These are phyloP conservation scores for Populus tremula DNA, from an alignment of 345 rosid species.

Conservation along the genomic window DNA sequence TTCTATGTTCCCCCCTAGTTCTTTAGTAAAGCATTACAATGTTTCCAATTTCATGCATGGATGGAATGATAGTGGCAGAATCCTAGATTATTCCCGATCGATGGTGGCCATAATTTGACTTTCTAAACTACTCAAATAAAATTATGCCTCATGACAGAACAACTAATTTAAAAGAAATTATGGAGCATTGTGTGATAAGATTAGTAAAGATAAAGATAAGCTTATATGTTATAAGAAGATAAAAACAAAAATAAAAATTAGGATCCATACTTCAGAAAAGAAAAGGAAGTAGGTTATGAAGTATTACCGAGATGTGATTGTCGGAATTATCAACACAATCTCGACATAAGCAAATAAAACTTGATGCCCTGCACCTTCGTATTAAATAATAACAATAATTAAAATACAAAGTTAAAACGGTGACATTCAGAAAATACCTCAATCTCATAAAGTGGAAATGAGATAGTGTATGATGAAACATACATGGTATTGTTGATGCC, in stretches of 20 bases:
- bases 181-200: not conserved
- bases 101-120: not conserved
- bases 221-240: not conserved
- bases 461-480: conserved; percentile 10
- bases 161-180: not conserved
- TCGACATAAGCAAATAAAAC: conserved; percentile 90
- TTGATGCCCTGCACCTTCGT: conserved; percentile 99
- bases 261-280: not conserved
- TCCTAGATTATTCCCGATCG: not conserved
- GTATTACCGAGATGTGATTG: conserved; percentile 79
- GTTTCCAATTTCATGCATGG: not conserved
- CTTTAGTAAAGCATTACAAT: not conserved
- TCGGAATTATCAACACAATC: conserved; percentile 87
- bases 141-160: not conserved
- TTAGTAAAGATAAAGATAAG: not conserved
- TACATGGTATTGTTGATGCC: conserved; percentile 59
- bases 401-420: conserved; percentile 1
- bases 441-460: not conserved
- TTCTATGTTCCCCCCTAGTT: no score
- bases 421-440: not conserved
- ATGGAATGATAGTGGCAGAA: not conserved
- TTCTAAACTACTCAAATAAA: not conserved
- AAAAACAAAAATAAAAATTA: not conserved
- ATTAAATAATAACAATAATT: conserved; percentile 21
- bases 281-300: conserved; percentile 8